These are phyloP conservation scores for Neonectria neomacrospora DNA, from an alignment of 2,329 filamentous ascomycete species.

Conservation along the genomic window DNA sequence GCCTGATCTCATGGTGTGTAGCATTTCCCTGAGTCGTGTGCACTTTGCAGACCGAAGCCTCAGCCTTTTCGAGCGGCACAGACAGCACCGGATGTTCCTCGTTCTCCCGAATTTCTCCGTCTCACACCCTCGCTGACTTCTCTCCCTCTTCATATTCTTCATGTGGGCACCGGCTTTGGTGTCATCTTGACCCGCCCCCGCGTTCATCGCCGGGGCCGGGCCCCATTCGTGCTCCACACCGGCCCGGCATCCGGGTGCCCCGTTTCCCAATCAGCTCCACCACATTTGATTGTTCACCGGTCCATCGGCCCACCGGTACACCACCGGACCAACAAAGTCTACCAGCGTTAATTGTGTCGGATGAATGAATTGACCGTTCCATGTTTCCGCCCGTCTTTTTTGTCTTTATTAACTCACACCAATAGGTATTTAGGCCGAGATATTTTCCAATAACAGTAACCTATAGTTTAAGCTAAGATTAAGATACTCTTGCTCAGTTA, in stretches of 20 bases:
- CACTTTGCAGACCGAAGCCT: neutral
- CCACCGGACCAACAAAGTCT: neutral
- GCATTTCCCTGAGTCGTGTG: neutral
- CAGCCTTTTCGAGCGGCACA: neutral
- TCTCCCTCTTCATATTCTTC: neutral
- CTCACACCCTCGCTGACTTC: neutral
- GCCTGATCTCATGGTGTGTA: neutral
- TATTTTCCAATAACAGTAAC: no score
- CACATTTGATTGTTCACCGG: neutral
- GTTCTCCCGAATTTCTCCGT: neutral
- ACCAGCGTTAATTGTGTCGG: neutral
- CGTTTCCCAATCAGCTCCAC: neutral
- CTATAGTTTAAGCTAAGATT: no score
- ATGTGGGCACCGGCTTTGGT: neutral
- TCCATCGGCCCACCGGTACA: neutral
- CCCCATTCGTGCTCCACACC: constrained; percentile 2
- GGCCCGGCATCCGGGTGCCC: constrained; percentile 2
- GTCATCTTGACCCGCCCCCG: constrained; percentile 5
- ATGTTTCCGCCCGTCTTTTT: no score
- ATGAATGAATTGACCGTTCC: no score
- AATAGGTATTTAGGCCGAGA: no score
- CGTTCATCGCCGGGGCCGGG: neutral
- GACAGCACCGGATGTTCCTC: no score
- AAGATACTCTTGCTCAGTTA: neutral
- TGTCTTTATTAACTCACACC: no score